Conservation (phyloP, 148 eudicot genomes). For the Salicornia ramosissima region DNA sequence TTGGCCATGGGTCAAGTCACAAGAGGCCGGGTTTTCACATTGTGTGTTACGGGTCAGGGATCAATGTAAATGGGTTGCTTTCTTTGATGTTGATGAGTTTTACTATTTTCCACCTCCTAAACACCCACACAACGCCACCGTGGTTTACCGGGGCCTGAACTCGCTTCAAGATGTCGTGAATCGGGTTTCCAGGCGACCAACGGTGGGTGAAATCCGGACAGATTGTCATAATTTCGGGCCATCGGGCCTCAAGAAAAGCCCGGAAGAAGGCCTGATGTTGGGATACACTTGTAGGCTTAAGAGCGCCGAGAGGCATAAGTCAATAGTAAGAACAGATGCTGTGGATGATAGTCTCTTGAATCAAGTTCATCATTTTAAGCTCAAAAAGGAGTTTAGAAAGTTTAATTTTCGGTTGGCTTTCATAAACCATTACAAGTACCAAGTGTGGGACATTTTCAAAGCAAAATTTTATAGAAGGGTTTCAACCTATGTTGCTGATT, state of each 20-base stretch:
- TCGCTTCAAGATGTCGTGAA: slow-evolving; percentile 49
- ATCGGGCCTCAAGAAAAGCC: slow-evolving; percentile 59
- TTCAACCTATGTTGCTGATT: slow-evolving; percentile 89
- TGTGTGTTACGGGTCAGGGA: slow-evolving; percentile 69
- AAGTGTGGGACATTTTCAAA: slow-evolving; percentile 83
- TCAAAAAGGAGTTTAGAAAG: slow-evolving; percentile 49
- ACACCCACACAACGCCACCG: slow-evolving; percentile 7
- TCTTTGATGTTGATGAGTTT: slow-evolving; percentile 92
- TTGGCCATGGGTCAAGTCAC: slow-evolving; percentile 99
- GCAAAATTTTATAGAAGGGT: slow-evolving; percentile 85
- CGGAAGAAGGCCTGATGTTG: slow-evolving; percentile 56
- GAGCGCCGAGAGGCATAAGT: slow-evolving; percentile 87
- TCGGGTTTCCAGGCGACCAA: slow-evolving; percentile 38
- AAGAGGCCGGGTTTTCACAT: slow-evolving; percentile 96
- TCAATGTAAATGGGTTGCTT: slow-evolving; percentile 79
- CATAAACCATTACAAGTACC: slow-evolving; percentile 90
- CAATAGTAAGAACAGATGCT: slow-evolving; percentile 70
- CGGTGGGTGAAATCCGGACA: slow-evolving; percentile 77
- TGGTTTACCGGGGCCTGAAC: slow-evolving; percentile 30
- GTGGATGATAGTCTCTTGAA: slow-evolving; percentile 61
- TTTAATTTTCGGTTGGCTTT: slow-evolving; percentile 47
- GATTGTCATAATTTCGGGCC: slow-evolving; percentile 90
- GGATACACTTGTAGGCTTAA: slow-evolving; percentile 93
- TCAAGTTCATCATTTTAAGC: slow-evolving; percentile 85
- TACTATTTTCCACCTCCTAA: slow-evolving; percentile 62